Evolutionary conservation across 352 stramenopile species (phyloP).

Genomic region (Phytophthora lateralis): DNA sequence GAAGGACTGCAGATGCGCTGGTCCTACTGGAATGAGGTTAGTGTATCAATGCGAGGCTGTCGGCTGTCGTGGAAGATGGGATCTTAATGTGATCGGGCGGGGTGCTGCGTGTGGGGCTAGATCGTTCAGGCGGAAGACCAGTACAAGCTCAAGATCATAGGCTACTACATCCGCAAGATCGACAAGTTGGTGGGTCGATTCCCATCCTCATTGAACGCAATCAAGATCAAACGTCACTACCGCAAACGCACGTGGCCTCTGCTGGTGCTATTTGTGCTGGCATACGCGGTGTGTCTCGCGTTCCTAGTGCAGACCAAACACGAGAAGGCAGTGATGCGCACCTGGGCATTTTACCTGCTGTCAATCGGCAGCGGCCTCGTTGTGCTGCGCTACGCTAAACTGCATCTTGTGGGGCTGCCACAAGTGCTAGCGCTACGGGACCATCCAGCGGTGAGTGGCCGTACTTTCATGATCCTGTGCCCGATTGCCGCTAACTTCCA

Average conservation of each 20-base stretch:
- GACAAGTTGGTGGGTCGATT: constrained; percentile 71
- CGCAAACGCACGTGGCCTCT: constrained; percentile 45
- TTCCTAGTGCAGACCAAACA: constrained; percentile 45
- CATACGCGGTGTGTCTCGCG: constrained; percentile 46
- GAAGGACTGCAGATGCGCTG: constrained; percentile 71
- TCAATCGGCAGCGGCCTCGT: constrained; percentile 65
- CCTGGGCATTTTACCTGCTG: constrained; percentile 65
- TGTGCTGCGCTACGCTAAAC: constrained; percentile 69
- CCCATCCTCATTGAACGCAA: constrained; percentile 44
- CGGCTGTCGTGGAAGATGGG: background rate
- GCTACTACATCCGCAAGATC: constrained; percentile 88
- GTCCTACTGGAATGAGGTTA: constrained; percentile 78
- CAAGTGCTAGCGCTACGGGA: constrained; percentile 68
- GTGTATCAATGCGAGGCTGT: background rate
- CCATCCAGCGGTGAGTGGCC: constrained; percentile 61
- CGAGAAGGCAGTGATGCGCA: constrained; percentile 42
- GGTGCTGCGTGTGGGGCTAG: constrained; percentile 27
- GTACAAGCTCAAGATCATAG: constrained; percentile 83
- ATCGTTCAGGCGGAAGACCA: constrained; percentile 71
- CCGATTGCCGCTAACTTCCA: background rate
- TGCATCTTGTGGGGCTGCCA: constrained; percentile 75
- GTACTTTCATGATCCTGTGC: background rate
- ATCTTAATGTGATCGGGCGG: background rate
- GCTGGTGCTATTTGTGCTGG: constrained; percentile 48
- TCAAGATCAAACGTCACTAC: constrained; percentile 64